Evolutionary conservation across 2,329 filamentous ascomycete species (phyloP).

Genomic region (Epichloe scottii): DNA sequence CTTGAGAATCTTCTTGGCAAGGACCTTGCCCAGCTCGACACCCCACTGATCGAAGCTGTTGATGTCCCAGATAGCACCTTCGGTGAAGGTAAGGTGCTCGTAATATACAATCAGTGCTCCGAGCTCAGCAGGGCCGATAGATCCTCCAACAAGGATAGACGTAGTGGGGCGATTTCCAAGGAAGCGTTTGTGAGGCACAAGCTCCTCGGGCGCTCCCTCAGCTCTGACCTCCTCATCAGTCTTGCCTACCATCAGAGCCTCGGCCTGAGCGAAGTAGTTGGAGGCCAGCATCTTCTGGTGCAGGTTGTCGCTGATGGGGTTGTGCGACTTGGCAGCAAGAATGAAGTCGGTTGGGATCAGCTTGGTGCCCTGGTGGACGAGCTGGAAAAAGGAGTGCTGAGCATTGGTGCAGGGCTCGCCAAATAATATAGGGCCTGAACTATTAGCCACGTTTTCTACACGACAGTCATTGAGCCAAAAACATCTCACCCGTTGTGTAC

Average conservation of each 20-base stretch:
- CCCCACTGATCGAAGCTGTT: conserved; percentile 99
- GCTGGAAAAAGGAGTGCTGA: conserved; percentile 99
- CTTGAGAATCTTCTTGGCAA: conserved; percentile 80
- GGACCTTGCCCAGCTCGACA: conserved; percentile 90
- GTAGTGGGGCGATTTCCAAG: conserved; percentile 94
- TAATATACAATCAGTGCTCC: conserved; percentile 97
- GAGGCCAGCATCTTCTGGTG: conserved; percentile 95
- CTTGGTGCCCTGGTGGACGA: conserved; percentile 97
- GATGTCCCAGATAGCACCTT: conserved; percentile 98
- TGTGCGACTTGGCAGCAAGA: conserved; percentile 90
- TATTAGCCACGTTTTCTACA: not conserved
- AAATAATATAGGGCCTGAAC: conserved; percentile 68
- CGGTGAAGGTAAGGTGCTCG: conserved; percentile 95
- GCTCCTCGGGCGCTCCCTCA: conserved; percentile 58
- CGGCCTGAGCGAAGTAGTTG: conserved; percentile 83
- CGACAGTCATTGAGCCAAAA: not conserved
- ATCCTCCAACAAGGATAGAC: conserved; percentile 75
- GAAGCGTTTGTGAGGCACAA: conserved; percentile 99
- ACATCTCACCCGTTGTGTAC: conserved; percentile 68
- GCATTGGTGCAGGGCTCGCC: conserved; percentile 98
- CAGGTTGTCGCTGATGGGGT: conserved; percentile 80
- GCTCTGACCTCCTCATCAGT: conserved; percentile 66
- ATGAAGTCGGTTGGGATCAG: conserved; percentile 98
- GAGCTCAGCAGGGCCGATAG: conserved; percentile 87
- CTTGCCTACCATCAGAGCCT: conserved; percentile 86